phyloP scores from a whole-genome alignment of 2,329 filamentous ascomycete species.

The Chrysoporthe puriensis region DNA sequence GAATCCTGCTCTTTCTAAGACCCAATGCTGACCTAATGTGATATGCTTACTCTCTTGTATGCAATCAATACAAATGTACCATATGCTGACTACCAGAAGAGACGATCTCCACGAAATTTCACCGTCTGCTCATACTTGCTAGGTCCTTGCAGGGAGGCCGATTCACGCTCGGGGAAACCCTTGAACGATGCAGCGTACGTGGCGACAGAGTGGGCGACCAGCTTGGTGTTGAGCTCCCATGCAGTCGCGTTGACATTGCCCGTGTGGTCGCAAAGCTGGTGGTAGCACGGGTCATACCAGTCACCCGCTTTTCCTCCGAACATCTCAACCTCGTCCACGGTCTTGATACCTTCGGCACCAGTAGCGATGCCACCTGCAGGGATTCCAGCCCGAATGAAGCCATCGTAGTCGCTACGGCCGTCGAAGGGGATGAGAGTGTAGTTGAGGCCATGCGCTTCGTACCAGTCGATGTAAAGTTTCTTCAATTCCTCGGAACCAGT shows the following conservation, averaged over 20 bases:
- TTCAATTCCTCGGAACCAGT: constrained; percentile 71
- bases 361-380: constrained; percentile 77
- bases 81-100: constrained; percentile 24
- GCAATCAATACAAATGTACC: background rate
- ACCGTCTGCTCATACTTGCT: constrained; percentile 26
- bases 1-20: background rate
- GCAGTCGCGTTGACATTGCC: constrained; percentile 62
- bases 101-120: constrained; percentile 26
- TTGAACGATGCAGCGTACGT: constrained; percentile 30
- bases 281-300: constrained; percentile 64
- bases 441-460: constrained; percentile 62
- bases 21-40: background rate
- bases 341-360: constrained; percentile 78
- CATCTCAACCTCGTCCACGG: constrained; percentile 62
- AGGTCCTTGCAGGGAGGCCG: constrained; percentile 3
- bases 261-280: constrained; percentile 64
- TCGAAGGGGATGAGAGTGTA: constrained; percentile 76
- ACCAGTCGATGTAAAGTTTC: constrained; percentile 70
- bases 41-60: background rate
- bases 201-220: constrained; percentile 30
- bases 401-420: constrained; percentile 79
- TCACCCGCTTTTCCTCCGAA: constrained; percentile 73
- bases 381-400: constrained; percentile 74
- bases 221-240: constrained; percentile 63
- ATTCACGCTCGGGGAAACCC: constrained; percentile 28